Base-by-base conservation (phyloP, 2,329 filamentous ascomycete species). In the Emydomyces testavorans region DNA sequence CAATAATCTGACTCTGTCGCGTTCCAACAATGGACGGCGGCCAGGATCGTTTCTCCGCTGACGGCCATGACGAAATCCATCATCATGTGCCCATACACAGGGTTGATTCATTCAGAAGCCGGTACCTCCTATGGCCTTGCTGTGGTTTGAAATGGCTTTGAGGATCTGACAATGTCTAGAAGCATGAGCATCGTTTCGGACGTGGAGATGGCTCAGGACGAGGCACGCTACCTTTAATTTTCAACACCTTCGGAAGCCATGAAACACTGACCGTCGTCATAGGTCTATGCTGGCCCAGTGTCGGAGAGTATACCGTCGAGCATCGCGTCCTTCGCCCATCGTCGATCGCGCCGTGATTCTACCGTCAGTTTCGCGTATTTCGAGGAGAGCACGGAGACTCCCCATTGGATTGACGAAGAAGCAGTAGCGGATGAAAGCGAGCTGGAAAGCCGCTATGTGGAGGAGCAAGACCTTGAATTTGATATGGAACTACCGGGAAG, bases 171-270 rank as follows among this genome's bases (percentile, higher is more conserved):
- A 4, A 4, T 41, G 36, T 31, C 16, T 42, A 53, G 53, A 26
- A 55, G 49, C 20, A 40, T 50, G 21, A 94, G 86, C 66, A 82
- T 95, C 57, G 82, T 94, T 57, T 87, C 87, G 56, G 87, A 94
- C 65, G 89, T 96, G n/a, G 90, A 95, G 64, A 96, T 98, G 92
- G 90, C 92, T 16, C 87, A 93, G 44, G 86, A 94, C 63, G 90
- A 96, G 77, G 85, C 92, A 61, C 46, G 67, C 58, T 50, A 55
- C 7, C 11, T 20, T 15, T 21, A 23, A 20, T 7, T 32, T 21
- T 21, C 4, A 21, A 28, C n/a, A 20, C n/a, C 13, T 46, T 32
- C 45, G 41, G 48, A 45, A 50, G 29, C 39, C 42, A 26, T 39
- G 16, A 46, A n/a, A 43, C 36, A 34, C 13, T 41, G 21, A 48